These are phyloP conservation scores for Lasiosphaeria miniovina DNA, from an alignment of 495 filamentous ascomycete species.

Conservation along the genomic window DNA sequence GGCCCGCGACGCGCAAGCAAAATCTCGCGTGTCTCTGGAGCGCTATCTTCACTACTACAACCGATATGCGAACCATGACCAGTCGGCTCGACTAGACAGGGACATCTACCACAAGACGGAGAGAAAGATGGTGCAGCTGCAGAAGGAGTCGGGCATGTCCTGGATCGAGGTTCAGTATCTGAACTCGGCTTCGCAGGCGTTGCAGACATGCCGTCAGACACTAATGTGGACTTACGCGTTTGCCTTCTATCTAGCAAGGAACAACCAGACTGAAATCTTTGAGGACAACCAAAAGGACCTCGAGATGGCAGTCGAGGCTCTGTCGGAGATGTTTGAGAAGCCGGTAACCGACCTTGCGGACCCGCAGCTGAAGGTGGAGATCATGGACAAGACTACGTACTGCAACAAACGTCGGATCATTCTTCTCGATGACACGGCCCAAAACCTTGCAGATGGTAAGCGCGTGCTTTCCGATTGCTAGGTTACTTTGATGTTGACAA, in stretches of 20 bases:
- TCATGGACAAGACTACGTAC: constrained; percentile 96
- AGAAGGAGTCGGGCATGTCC: constrained; percentile 88
- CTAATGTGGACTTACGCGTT: constrained; percentile 99
- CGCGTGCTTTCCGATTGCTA: neutral
- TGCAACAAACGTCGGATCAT: constrained; percentile 91
- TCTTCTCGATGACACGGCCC: constrained; percentile 83
- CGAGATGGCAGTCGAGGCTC: constrained; percentile 90
- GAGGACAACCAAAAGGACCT: constrained; percentile 98
- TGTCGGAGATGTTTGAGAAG: constrained; percentile 98
- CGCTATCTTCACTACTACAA: constrained; percentile 98
- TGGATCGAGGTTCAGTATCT: constrained; percentile 99
- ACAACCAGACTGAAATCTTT: constrained; percentile 95
- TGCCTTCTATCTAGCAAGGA: constrained; percentile 90
- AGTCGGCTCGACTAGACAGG: constrained; percentile 94
- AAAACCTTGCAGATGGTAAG: constrained; percentile 83
- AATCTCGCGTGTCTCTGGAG: constrained; percentile 83
- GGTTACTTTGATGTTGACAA: constrained; percentile 2
- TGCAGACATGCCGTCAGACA: constrained; percentile 94
- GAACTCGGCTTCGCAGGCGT: constrained; percentile 83
- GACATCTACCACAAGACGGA: constrained; percentile 95
- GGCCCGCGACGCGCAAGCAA: constrained; percentile 85
- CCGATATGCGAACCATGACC: constrained; percentile 97
- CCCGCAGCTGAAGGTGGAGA: constrained; percentile 79
- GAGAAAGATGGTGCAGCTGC: constrained; percentile 96
- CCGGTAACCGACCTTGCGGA: constrained; percentile 76